Percentiles rank a stretch among this genome's conserved stretches.
These are phyloP conservation scores for Zopfochytrium polystomum DNA, from an alignment of 371 early-diverging fungal species.

Conservation along the genomic window DNA sequence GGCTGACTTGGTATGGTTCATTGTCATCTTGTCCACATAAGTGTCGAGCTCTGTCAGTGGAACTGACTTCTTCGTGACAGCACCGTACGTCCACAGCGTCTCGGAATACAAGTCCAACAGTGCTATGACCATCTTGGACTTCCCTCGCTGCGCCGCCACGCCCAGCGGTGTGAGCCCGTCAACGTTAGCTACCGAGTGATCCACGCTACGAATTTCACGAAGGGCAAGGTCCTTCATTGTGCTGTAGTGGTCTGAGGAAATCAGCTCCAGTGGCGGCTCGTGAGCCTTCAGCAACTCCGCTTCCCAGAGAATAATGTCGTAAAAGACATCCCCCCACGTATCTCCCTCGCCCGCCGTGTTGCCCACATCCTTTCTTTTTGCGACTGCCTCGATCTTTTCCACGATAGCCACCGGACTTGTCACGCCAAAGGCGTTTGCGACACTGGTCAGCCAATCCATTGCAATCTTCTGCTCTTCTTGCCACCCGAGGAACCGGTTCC, in stretches of 20 bases:
- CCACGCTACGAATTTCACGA: slow-evolving; percentile 4
- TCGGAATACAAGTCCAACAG: slow-evolving; percentile 15
- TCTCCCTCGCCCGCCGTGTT: neutral
- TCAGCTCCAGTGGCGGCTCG: no score
- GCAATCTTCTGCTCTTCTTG: neutral
- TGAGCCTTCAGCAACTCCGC: no score
- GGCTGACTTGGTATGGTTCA: slow-evolving; percentile 22
- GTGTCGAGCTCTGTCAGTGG: slow-evolving; percentile 28
- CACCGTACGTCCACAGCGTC: slow-evolving; percentile 23
- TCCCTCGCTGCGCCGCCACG: slow-evolving; percentile 23
- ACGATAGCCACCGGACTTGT: no score
- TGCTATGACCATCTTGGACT: slow-evolving; percentile 24
- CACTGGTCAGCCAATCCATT: no score
- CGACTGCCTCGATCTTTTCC: neutral
- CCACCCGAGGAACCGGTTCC: slow-evolving; percentile 10
- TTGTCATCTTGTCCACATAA: slow-evolving; percentile 15
- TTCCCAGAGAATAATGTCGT: no score
- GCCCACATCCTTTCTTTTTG: neutral
- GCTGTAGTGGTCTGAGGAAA: no score
- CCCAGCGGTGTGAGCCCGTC: slow-evolving; percentile 23
- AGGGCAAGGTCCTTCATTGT: no score
- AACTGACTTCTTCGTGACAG: neutral
- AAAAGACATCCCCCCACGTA: no score
- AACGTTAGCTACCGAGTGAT: slow-evolving; percentile 6
- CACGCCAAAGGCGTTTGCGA: no score